Evolutionary conservation across 164 flowering plant genomes (phyloP).

Genomic region (Protea cynaroides): DNA sequence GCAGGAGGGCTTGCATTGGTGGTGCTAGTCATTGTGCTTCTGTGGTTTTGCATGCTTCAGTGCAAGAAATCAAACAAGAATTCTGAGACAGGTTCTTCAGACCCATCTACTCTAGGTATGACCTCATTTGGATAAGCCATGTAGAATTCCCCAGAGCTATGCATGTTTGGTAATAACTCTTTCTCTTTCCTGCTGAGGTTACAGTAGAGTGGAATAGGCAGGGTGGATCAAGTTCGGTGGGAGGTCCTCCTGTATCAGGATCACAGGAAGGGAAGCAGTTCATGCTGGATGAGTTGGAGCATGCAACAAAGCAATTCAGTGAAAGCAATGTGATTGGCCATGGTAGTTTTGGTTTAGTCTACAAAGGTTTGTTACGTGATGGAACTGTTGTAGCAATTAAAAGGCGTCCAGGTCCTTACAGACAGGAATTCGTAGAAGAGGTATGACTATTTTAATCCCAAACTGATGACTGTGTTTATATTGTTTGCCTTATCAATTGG

Average conservation of each 20-base stretch:
- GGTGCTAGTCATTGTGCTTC: constrained; percentile 21
- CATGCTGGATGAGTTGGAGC: constrained; percentile 51
- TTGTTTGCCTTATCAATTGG: not conserved
- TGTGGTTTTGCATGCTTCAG: constrained; percentile 34
- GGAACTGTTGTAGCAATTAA: constrained; percentile 69
- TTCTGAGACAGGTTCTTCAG: constrained; percentile 72
- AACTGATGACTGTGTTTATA: not conserved
- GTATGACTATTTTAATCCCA: constrained; percentile 20
- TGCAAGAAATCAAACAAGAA: constrained; percentile 36
- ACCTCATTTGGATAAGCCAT: not conserved
- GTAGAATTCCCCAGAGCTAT: constrained; percentile 3
- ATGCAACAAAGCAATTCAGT: constrained; percentile 54
- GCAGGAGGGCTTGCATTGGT: constrained; percentile 37
- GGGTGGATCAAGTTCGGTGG: constrained; percentile 26
- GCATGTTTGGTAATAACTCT: not conserved
- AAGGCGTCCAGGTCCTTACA: constrained; percentile 41
- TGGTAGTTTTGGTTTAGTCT: constrained; percentile 64
- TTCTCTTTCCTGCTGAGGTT: constrained; percentile 3
- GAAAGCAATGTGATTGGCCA: constrained; percentile 49
- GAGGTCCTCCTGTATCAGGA: constrained; percentile 22
- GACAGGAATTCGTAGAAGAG: constrained; percentile 46
- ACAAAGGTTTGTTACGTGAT: constrained; percentile 60
- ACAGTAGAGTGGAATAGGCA: constrained; percentile 44
- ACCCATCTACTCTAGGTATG: constrained; percentile 65
- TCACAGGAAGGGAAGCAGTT: constrained; percentile 37